phyloP scores from a whole-genome alignment of 2,329 filamentous ascomycete genomes.

The Xylariaceae sp. region DNA sequence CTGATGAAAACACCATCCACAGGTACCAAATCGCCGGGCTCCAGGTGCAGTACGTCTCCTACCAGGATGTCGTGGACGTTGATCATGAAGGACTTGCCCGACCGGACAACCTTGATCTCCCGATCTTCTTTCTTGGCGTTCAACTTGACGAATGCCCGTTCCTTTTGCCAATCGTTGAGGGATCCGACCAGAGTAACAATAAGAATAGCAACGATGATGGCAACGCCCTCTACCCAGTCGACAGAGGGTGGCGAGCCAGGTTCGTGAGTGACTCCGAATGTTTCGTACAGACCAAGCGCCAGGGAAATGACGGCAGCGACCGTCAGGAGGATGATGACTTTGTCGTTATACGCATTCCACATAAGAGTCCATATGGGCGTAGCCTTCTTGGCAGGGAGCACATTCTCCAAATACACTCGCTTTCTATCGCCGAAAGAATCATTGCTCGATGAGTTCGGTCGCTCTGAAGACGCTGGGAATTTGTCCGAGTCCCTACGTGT shows the following conservation, averaged over 20 bases:
- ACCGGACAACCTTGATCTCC: slow-evolving; percentile 60
- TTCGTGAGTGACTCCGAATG: slow-evolving; percentile 42
- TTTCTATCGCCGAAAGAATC: slow-evolving; percentile 46
- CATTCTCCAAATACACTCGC: slow-evolving; percentile 56
- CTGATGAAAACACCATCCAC: slow-evolving; percentile 63
- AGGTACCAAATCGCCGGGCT: slow-evolving; percentile 63
- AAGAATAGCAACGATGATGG: slow-evolving; percentile 56
- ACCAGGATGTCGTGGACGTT: slow-evolving; percentile 61
- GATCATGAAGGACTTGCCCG: slow-evolving; percentile 55
- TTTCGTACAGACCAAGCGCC: slow-evolving; percentile 66
- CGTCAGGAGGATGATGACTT: slow-evolving; percentile 66
- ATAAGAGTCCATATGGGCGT: slow-evolving; percentile 55
- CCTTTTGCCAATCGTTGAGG: slow-evolving; percentile 60
- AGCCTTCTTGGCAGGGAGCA: slow-evolving; percentile 55
- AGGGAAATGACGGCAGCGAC: slow-evolving; percentile 65
- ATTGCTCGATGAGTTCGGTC: slow-evolving; percentile 7
- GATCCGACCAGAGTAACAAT: slow-evolving; percentile 59
- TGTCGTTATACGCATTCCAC: slow-evolving; percentile 71
- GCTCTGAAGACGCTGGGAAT: slow-evolving; percentile 13
- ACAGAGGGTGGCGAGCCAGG: slow-evolving; percentile 39
- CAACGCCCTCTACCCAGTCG: slow-evolving; percentile 61
- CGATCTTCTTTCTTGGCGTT: slow-evolving; percentile 58
- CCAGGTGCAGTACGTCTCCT: slow-evolving; percentile 63
- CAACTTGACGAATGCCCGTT: slow-evolving; percentile 55
- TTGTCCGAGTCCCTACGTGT: slow-evolving; percentile 18